Conservation (phyloP, 306 rosid genomes). For the cucumber (Cucumis sativus) region DNA sequence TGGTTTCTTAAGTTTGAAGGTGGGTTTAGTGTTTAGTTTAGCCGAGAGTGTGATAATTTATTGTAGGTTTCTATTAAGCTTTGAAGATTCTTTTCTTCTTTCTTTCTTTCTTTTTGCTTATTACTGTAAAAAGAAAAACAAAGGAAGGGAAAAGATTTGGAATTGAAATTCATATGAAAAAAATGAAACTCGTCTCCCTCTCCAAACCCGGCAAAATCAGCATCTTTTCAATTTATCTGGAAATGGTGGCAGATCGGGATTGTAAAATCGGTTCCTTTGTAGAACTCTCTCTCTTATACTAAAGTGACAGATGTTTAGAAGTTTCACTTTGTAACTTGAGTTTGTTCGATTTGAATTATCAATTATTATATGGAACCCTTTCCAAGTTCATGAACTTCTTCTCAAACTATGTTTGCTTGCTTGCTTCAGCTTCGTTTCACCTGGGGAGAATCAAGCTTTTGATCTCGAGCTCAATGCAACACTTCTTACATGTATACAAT, state of each 20-base stretch:
- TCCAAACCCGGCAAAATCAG: background rate
- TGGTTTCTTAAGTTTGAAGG: slow-evolving; percentile 4
- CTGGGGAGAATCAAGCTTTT: too few species aligned
- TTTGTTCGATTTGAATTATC: background rate
- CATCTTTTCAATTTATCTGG: background rate
- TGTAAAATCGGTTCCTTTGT: background rate
- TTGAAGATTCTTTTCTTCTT: background rate
- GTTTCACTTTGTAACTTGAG: background rate
- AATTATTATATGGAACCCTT: background rate
- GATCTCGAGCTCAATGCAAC: too few species aligned
- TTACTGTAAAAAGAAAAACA: background rate
- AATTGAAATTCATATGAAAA: background rate
- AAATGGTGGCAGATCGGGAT: background rate
- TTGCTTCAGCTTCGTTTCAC: too few species aligned
- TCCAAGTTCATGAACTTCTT: background rate
- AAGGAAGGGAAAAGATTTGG: background rate
- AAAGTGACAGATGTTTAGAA: background rate
- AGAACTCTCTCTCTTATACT: background rate
- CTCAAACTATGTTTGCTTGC: too few species aligned
- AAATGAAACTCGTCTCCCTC: background rate
- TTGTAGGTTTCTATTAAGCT: slow-evolving; percentile 10
- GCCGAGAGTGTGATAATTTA: slow-evolving; percentile 24
- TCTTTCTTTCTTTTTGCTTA: background rate
- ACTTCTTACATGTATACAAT: too few species aligned
- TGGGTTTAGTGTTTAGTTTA: slow-evolving; percentile 32